A percentile compares a stretch with the other conserved stretches of the same genome.
Evolutionary conservation across 1,139 yeast species (phyloP).

Genomic region (Pichia norvegensis): DNA sequence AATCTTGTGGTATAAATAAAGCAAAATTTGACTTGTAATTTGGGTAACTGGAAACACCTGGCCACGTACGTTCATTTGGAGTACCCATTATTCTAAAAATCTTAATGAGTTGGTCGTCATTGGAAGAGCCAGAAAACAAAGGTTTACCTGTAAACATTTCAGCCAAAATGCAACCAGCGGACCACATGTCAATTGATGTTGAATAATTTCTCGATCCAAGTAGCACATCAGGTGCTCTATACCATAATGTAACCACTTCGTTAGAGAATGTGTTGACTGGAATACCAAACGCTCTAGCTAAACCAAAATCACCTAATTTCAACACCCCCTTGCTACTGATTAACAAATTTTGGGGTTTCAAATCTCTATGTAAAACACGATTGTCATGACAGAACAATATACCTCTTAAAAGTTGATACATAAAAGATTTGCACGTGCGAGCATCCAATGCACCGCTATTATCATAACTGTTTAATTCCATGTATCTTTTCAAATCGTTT

Average conservation of each 20-base stretch:
- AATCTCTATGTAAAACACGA: constrained; percentile 87
- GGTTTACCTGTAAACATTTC: constrained; percentile 99
- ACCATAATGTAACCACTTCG: constrained; percentile 97
- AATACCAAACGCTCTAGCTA: constrained; percentile 96
- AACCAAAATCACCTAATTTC: constrained; percentile 94
- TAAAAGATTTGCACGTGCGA: constrained; percentile 75
- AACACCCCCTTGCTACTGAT: constrained; percentile 84
- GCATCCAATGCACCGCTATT: constrained; percentile 70
- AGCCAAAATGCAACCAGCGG: constrained; percentile 95
- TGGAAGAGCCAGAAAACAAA: constrained; percentile 89
- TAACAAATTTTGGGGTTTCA: constrained; percentile 89
- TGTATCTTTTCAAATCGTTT: constrained; percentile 84
- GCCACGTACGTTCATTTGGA: constrained; percentile 95
- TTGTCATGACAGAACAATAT: constrained; percentile 93
- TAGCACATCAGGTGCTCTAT: constrained; percentile 94
- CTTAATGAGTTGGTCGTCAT: constrained; percentile 85
- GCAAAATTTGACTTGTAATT: constrained; percentile 79
- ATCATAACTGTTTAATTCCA: constrained; percentile 72
- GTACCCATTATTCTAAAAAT: constrained; percentile 94
- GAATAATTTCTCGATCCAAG: constrained; percentile 93
- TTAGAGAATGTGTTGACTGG: constrained; percentile 96
- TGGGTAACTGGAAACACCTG: constrained; percentile 79
- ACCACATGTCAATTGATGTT: constrained; percentile 97
- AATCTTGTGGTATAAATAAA: constrained; percentile 74
- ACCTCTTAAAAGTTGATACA: constrained; percentile 87